Evolutionary conservation across 306 rosid species (phyloP).

Genomic region (Fragaria ananassa): DNA sequence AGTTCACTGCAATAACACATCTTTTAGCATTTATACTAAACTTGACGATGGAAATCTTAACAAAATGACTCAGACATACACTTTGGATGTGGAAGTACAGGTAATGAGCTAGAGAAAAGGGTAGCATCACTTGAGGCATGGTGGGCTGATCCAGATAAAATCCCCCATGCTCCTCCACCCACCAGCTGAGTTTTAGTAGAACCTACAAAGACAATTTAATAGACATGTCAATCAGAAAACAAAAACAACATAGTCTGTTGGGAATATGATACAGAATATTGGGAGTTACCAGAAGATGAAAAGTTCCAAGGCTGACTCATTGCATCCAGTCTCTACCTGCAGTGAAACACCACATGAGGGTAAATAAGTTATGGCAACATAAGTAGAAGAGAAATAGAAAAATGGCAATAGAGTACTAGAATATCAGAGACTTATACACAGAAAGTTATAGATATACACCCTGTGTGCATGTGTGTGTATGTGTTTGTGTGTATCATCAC

Average conservation of each 20-base stretch:
- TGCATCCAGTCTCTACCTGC: conserved; percentile 40
- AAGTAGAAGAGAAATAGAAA: background rate
- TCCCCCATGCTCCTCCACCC: conserved; percentile 39
- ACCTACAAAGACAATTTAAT: conserved; percentile 37
- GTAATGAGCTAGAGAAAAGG: conserved; percentile 77
- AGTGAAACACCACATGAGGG: conserved; percentile 6
- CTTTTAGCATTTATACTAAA: conserved; percentile 9
- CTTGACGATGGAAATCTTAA: conserved; percentile 8
- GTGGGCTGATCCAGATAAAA: conserved; percentile 51
- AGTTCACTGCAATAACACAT: conserved; percentile 53
- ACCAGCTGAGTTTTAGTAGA: conserved; percentile 46
- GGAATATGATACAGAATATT: conserved; percentile 5
- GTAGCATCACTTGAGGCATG: conserved; percentile 67
- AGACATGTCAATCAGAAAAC: conserved; percentile 9
- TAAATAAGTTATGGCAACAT: conserved; percentile 10
- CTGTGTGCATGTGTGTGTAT: background rate
- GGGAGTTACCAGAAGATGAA: conserved; percentile 47
- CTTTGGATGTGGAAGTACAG: conserved; percentile 71
- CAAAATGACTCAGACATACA: conserved; percentile 39
- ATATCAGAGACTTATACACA: background rate
- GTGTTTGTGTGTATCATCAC: background rate
- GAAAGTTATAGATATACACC: background rate
- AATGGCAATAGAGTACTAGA: background rate
- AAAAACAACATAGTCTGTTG: conserved; percentile 3
- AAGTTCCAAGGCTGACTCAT: conserved; percentile 60